Evolutionary conservation across 805 yeast species (phyloP).

Genomic region (Maudiozyma turicensis): DNA sequence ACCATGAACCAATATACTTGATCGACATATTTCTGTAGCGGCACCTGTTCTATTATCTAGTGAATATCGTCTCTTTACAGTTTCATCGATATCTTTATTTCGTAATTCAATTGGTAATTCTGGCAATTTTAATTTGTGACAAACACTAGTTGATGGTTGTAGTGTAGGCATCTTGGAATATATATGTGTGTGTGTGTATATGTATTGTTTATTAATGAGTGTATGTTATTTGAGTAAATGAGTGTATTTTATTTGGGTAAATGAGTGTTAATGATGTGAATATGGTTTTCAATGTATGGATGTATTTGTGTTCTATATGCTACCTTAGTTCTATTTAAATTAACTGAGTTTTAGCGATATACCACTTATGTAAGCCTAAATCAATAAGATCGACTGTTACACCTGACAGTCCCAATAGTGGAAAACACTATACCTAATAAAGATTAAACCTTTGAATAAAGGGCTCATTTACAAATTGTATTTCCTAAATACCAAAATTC

Average conservation of each 20-base stretch:
- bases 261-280: background rate
- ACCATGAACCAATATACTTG: slow-evolving; percentile 57
- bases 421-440: no score
- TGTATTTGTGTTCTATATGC: no score
- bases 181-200: no score
- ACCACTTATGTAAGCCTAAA: no score
- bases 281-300: no score
- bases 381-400: no score
- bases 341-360: no score
- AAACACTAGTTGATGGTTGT: slow-evolving; percentile 53
- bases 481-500: no score
- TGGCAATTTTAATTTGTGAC: slow-evolving; percentile 50
- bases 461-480: no score
- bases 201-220: background rate
- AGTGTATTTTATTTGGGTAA: background rate
- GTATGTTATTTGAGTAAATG: background rate
- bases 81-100: slow-evolving; percentile 22
- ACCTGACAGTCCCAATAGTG: no score
- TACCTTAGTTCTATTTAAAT: no score
- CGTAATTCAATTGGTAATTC: slow-evolving; percentile 22
- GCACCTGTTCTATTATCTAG: slow-evolving; percentile 63
- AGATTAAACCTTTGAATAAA: no score
- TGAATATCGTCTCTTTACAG: slow-evolving; percentile 40
- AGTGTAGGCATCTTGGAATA: slow-evolving; percentile 42
- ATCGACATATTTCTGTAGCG: slow-evolving; percentile 45